Conservation (phyloP, 2,329 filamentous ascomycete genomes). For the Fusarium phyllophilum region DNA sequence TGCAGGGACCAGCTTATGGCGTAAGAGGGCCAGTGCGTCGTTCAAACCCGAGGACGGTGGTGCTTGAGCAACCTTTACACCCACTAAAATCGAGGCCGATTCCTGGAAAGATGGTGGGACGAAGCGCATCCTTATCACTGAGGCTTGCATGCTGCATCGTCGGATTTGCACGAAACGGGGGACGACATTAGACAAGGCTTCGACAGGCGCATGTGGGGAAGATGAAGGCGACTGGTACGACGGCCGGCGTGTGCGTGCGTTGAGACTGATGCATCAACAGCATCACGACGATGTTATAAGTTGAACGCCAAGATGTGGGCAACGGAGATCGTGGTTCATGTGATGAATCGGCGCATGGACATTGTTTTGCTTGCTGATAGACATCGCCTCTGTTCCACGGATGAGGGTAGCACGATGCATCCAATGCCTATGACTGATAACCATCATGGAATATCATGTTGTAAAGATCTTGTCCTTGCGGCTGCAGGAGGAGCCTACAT, state of each 20-base stretch:
- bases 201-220: constrained; percentile 39
- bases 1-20: constrained; percentile 40
- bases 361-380: neutral
- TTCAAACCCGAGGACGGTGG: constrained; percentile 12
- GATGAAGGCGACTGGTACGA: neutral
- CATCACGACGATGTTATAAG: constrained; percentile 18
- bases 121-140: constrained; percentile 12
- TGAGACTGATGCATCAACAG: constrained; percentile 19
- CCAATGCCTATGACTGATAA: neutral
- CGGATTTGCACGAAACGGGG: constrained; percentile 31
- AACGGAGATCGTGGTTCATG: constrained; percentile 18
- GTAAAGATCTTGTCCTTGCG: neutral
- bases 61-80: constrained; percentile 27
- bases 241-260: constrained; percentile 5
- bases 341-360: constrained; percentile 5
- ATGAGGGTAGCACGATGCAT: neutral
- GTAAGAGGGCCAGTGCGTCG: constrained; percentile 32
- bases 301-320: constrained; percentile 25
- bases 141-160: constrained; percentile 18
- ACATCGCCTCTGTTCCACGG: neutral
- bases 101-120: constrained; percentile 29
- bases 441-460: neutral
- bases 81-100: constrained; percentile 16
- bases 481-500: neutral
- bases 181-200: constrained; percentile 18